Evolutionary conservation across 2,329 filamentous ascomycete species (phyloP).

Genomic region (Fusarium sp.): DNA sequence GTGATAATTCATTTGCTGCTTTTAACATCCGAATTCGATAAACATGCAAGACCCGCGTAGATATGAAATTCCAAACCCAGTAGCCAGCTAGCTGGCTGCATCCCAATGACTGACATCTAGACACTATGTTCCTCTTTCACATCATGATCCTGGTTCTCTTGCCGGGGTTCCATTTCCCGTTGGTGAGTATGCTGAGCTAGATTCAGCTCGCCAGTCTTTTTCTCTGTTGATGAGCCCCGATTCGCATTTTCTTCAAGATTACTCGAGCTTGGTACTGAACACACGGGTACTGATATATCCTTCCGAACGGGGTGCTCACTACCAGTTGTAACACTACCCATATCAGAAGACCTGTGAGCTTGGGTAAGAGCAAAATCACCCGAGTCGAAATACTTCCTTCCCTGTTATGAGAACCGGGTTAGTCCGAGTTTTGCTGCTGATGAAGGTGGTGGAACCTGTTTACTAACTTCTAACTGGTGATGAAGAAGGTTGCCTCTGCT

Average conservation of each 20-base stretch:
- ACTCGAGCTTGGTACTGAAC: slow-evolving; percentile 33
- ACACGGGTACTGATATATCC: slow-evolving; percentile 27
- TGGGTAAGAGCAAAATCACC: slow-evolving; percentile 40
- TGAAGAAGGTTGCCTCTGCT: slow-evolving; percentile 29
- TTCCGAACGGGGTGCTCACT: slow-evolving; percentile 30
- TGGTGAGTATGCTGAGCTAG: not conserved
- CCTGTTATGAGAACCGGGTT: not conserved
- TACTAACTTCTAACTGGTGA: slow-evolving; percentile 34
- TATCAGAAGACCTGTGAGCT: slow-evolving; percentile 33
- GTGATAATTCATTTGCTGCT: too few species aligned
- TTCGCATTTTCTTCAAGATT: slow-evolving; percentile 15
- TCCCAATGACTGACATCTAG: too few species aligned
- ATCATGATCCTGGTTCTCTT: not conserved
- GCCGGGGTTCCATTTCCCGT: not conserved
- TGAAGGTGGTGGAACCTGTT: not conserved
- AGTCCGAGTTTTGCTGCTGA: not conserved
- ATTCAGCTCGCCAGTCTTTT: not conserved
- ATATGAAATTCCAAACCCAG: too few species aligned
- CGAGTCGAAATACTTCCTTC: slow-evolving; percentile 40
- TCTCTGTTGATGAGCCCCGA: not conserved
- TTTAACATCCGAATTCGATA: too few species aligned
- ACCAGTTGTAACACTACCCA: slow-evolving; percentile 32
- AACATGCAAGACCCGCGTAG: too few species aligned
- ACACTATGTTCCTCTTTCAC: not conserved
- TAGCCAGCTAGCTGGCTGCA: too few species aligned